A percentile compares a stretch with the other conserved stretches of the same genome.
phyloP scores from a whole-genome alignment of 306 rosid species.

The Gleditsia sinensis region DNA sequence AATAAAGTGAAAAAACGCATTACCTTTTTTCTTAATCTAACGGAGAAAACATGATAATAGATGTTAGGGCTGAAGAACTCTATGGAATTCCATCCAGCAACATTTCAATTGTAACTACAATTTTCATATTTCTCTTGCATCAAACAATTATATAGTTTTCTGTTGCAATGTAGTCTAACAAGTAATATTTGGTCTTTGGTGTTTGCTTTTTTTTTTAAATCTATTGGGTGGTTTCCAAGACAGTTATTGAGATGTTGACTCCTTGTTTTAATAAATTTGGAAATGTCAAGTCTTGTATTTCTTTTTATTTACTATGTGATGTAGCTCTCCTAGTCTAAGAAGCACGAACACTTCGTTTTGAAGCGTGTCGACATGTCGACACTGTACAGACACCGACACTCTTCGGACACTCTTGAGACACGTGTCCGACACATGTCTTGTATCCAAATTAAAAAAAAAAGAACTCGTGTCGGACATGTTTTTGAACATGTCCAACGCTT shows the following conservation, averaged over 20 bases:
- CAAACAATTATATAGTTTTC: background rate
- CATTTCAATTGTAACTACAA: background rate
- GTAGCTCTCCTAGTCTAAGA: background rate
- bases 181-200: background rate
- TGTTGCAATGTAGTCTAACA: background rate
- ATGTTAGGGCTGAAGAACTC: background rate
- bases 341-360: too few species aligned
- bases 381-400: too few species aligned
- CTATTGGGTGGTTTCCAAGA: background rate
- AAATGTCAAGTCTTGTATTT: background rate
- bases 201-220: background rate
- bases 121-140: slow-evolving; percentile 1
- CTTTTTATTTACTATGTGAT: background rate
- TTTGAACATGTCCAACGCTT: too few species aligned
- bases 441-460: too few species aligned
- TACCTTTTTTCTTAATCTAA: background rate
- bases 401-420: too few species aligned
- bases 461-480: too few species aligned
- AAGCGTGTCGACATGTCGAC: too few species aligned
- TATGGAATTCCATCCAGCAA: background rate
- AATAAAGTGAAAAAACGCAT: background rate
- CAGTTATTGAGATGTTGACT: slow-evolving; percentile 2
- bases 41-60: background rate
- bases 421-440: too few species aligned
- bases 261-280: background rate